Evolutionary conservation across 1,284 basidiomycete species (phyloP).

Genomic region (Thecaphora frezii): DNA sequence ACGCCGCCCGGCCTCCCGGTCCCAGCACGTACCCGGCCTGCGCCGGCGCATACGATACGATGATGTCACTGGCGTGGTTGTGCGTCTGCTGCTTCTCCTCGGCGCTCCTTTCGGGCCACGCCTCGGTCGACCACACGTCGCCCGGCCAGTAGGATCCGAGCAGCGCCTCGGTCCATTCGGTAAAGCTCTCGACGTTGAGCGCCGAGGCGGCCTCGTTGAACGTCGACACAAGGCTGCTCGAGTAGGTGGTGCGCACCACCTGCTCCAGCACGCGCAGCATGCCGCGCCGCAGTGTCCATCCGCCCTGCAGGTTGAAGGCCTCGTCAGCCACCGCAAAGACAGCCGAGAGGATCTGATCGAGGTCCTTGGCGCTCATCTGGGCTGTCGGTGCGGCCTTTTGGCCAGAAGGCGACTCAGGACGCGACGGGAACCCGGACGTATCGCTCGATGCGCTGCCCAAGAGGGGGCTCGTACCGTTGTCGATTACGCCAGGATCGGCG

Average conservation of each 20-base stretch:
- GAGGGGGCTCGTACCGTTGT: slow-evolving; percentile 2
- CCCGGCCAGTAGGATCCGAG: slow-evolving; percentile 53
- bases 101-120: slow-evolving; percentile 11
- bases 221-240: slow-evolving; percentile 41
- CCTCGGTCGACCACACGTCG: slow-evolving; percentile 17
- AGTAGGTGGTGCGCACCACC: slow-evolving; percentile 55
- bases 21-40: slow-evolving; percentile 54
- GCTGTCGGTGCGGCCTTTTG: slow-evolving; percentile 1
- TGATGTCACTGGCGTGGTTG: slow-evolving; percentile 41
- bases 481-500: not conserved
- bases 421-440: slow-evolving; percentile 24
- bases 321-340: slow-evolving; percentile 58
- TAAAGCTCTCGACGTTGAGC: slow-evolving; percentile 42
- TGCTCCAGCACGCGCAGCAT: slow-evolving; percentile 58
- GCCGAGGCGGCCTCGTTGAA: slow-evolving; percentile 48
- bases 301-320: slow-evolving; percentile 57
- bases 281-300: slow-evolving; percentile 57
- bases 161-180: slow-evolving; percentile 38
- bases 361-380: slow-evolving; percentile 36
- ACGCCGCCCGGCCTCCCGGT: slow-evolving; percentile 49
- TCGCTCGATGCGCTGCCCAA: slow-evolving; percentile 13
- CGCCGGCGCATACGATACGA: slow-evolving; percentile 52
- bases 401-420: slow-evolving; percentile 18
- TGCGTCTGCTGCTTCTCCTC: slow-evolving; percentile 40
- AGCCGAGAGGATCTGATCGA: slow-evolving; percentile 56